Base-by-base conservation (phyloP, 495 filamentous ascomycete genomes). In the Talaromyces trachyspermus region DNA sequence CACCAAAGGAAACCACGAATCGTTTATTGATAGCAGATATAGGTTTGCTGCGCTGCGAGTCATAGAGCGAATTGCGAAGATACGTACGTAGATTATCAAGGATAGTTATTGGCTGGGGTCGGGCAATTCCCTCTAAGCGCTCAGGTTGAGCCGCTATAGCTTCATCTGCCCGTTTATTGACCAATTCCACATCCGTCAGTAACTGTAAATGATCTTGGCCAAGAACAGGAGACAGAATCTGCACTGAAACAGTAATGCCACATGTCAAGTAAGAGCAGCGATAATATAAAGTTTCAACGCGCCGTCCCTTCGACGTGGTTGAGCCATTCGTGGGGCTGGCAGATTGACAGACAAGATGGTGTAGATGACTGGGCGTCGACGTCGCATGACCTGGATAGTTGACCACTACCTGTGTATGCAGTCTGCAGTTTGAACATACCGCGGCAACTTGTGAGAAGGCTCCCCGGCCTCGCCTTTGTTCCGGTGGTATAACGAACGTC, bases 21-120 rank as follows among this genome's bases (percentile, higher is more conserved):
- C 74, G 76, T 60, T 87, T 89, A 63, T 90, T 90, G 6, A 76
- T 63, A 11, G 74, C 71, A 3, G 79, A 75, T 46, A 91, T 86
- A 17, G 62, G 54, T 57, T 78, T 80, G 27, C 69, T 67, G 24
- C 60, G 53, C 43, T 61, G 53, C 6, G 55, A 43, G 29, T 72
- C 62, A 24, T 72, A 57, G 39, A 87, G 63, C 6, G 80, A 68
- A 54, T 89, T 84, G 5, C 51, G 62, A 20, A 89, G 57, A 55
- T 89, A 89, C 37, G 65, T 66, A 20, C 71, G 71, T 27, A 89
- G 63, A 18, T 77, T 81, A 17, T 66, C 53, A 19, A 83, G 60
- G 0, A 81, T 69, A 4, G 70, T 71, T 5, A 75, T 65, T 4
- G 70, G 66, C 30, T 64, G 64, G 8, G 72, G 67, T 17, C 62